Base-by-base conservation (phyloP, 2,329 filamentous ascomycete genomes). In the Seiridium unicorne region DNA sequence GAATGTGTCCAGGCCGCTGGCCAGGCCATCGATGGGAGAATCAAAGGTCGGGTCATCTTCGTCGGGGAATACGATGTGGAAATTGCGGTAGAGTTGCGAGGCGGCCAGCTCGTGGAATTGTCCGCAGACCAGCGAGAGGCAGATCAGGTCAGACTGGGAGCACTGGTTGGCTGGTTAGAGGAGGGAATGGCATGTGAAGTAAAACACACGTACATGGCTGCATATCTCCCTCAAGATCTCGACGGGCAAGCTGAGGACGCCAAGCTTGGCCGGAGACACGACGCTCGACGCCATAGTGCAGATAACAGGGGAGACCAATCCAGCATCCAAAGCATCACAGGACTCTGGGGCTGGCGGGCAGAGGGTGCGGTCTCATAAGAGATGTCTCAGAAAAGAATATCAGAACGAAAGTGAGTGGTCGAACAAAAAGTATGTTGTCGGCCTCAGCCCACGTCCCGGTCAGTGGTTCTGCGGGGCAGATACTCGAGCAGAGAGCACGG, bases 31-130 rank as follows among this genome's bases (percentile, higher is more conserved):
- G 54, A 85, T 81, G n/a, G 79, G 77, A 0, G 77, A 79, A 53
- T 85, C 83, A 65, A 78, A 81, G 44, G 71, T 72, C 1, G 76
- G 69, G 60, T 84, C 81, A 64, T 86, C 83, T 57, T 85, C 81
- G 61, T 86, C 83, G n/a, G 83, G 81, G 67, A 89, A 87, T 58
- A 86, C 76, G 63, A 88, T 86, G 66, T 81, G 76, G 68, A 89
- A 85, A 60, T 77, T 81, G 62, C 84, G 82, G 69, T 89, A 89
- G 13, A 89, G 74, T 61, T 84, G 77, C 46, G 81, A 74, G 51
- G 85, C 81, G 51, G 85, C 84, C 35, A 88, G 75, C 44, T 85
- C 79, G 64, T 81, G 82, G 66, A 87, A 85, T 60, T 81, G 79
- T 61, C 73, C 81, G 49, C 81, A 87, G 60, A 87, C 85, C 40